These are phyloP conservation scores for Acmispon strigosus DNA, from an alignment of 306 rosid genomes.

Conservation along the genomic window DNA sequence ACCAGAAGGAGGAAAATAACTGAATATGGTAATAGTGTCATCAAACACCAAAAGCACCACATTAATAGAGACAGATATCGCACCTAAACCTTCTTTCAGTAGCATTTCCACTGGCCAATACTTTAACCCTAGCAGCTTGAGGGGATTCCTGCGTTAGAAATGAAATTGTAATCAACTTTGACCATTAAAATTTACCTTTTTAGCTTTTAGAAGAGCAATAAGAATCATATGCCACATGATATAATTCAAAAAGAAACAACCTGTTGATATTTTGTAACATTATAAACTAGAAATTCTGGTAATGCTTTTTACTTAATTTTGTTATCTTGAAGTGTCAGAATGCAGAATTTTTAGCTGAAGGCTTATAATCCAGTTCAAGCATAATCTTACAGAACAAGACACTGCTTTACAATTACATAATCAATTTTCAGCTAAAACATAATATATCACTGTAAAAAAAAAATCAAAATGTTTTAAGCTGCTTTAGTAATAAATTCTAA, in stretches of 20 bases:
- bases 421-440: not conserved
- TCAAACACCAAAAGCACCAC: constrained; percentile 10
- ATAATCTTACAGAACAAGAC: not conserved
- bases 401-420: not conserved
- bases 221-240: not conserved
- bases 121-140: constrained; percentile 98
- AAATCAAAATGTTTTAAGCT: not conserved
- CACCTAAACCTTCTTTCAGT: constrained; percentile 98
- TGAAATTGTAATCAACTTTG: constrained; percentile 16
- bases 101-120: constrained; percentile 95
- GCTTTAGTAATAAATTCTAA: not conserved
- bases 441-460: not conserved
- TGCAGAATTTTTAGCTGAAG: not conserved
- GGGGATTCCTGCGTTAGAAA: constrained; percentile 78
- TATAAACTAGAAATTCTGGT: not conserved
- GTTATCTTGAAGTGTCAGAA: not conserved
- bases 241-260: not conserved
- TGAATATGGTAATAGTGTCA: not conserved
- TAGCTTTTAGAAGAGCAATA: not conserved
- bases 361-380: constrained; percentile 4
- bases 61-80: not conserved
- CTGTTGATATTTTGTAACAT: not conserved
- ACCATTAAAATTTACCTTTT: not conserved
- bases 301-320: not conserved
- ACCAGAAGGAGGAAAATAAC: not conserved